A percentile compares a stretch with the other conserved stretches of the same genome.
These are phyloP conservation scores for Puccinia coronata DNA, from an alignment of 1,284 basidiomycete genomes.

Conservation along the genomic window DNA sequence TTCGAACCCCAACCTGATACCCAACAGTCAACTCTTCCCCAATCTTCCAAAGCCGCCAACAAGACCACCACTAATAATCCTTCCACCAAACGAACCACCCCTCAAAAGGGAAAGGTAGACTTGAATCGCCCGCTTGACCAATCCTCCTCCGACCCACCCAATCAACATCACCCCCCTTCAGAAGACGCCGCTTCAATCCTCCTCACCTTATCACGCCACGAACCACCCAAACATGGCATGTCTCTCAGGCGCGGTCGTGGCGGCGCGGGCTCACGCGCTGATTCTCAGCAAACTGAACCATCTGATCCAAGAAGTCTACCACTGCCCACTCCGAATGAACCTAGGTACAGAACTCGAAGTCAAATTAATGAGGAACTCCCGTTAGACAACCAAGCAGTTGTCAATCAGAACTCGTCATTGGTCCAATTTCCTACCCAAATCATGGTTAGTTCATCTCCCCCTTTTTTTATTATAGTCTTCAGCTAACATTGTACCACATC, in stretches of 20 bases:
- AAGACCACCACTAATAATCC: background rate
- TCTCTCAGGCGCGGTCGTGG: constrained; percentile 42
- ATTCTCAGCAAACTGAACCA: background rate
- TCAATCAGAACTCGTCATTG: background rate
- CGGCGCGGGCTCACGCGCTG: constrained; percentile 5
- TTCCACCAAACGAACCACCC: background rate
- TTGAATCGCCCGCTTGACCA: background rate
- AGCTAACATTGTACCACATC: background rate
- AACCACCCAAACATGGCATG: constrained; percentile 42
- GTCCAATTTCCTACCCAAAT: background rate
- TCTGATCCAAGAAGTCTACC: background rate
- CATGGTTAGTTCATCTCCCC: background rate
- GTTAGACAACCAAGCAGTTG: background rate
- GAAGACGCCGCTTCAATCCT: constrained; percentile 49
- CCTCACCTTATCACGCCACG: constrained; percentile 42
- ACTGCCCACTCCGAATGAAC: constrained; percentile 31
- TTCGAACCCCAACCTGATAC: constrained; percentile 1
- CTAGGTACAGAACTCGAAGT: constrained; percentile 39
- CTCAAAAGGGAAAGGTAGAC: background rate
- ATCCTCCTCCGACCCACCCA: background rate
- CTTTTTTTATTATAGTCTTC: background rate
- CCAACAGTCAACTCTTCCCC: constrained; percentile 12
- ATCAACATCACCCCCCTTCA: constrained; percentile 27
- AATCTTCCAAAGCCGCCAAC: background rate
- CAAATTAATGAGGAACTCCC: constrained; percentile 37